phyloP scores from a whole-genome alignment of 2,329 filamentous ascomycete genomes.

The Diaporthe destruens region DNA sequence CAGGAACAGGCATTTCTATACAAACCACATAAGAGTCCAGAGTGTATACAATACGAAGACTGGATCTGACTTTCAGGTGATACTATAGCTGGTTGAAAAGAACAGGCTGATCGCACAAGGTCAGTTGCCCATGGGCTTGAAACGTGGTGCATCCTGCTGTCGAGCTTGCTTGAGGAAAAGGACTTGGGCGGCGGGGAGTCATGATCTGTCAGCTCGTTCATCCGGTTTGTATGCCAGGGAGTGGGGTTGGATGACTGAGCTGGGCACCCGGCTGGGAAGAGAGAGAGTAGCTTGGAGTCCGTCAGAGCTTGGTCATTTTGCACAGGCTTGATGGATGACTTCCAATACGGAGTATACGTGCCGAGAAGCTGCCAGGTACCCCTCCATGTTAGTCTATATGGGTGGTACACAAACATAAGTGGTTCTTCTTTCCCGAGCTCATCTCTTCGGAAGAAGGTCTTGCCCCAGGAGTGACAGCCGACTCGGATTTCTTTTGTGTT shows the following conservation, averaged over 20 bases:
- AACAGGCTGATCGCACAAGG: not conserved
- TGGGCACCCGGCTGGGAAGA: not conserved
- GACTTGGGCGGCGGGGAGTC: not conserved
- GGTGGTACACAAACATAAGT: not conserved
- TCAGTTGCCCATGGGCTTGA: not conserved
- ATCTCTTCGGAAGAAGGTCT: not conserved
- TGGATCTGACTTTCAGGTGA: not conserved
- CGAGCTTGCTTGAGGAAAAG: not conserved
- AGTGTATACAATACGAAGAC: not conserved
- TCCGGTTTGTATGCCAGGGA: not conserved
- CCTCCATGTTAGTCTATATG: not conserved
- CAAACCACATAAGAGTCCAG: too few relatives aligned
- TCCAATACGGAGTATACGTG: too few relatives aligned
- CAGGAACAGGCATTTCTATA: not conserved
- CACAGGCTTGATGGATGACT: not conserved
- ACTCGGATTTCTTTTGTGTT: not conserved
- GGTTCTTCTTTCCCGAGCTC: constrained; percentile 15
- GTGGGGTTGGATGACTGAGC: not conserved
- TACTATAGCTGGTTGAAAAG: not conserved
- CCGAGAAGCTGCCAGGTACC: not conserved
- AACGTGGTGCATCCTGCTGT: not conserved
- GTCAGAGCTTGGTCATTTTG: not conserved
- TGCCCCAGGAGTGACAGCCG: not conserved
- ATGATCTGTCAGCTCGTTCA: not conserved
- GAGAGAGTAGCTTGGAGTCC: constrained; percentile 1